Evolutionary conservation across 257 asterid genomes (phyloP), one percentile per base, ranked within the genome.

Genomic region (Mentha longifolia): DNA sequence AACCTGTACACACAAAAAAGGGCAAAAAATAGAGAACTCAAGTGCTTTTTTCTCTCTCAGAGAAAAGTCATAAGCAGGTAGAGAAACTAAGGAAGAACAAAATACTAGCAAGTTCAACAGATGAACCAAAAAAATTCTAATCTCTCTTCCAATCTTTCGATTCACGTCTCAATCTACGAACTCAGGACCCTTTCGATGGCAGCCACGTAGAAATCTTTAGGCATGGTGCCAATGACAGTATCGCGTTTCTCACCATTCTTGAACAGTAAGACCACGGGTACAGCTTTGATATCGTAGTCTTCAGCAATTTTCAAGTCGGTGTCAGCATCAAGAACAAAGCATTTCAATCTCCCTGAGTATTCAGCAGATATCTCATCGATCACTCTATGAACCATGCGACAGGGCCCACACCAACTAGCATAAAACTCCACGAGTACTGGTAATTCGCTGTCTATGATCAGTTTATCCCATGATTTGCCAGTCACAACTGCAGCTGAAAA

Each of bases 371-470:
- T 88, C 81, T 94, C 99, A 47, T 88, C 95, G 3, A 91, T 88
- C 22, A 89, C 90, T 62, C 97, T 88, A 55, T 94, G 97, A 71
- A 89, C 97, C 97, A 94, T 91, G 70, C 82, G 84, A 79, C 97
- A 94, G 15, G 97, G 99, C 28, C 97, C 99, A 73, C 97, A 94
- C 97, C 99, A 94, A 71, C 91, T 85, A 30, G 98, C 86, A 17
- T 86, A 84, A 68, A 94, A 91, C 69, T 91, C 97, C 17, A 94
- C 97, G 1, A 91, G 95, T 45, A 91, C 99, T 9, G 97, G 93
- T 8, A 67, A 14, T 10, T 89, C 88, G 22, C 97, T 91, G 46
- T 69, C 67, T 62, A 86, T 59, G 59, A 94, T 72, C 80, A 86
- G 76, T 62, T 89, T 83, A 64, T 89, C 86, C 96, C 96, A 89